Base-by-base conservation (phyloP, 179 eudicot genomes). In the Camellia oleifera region DNA sequence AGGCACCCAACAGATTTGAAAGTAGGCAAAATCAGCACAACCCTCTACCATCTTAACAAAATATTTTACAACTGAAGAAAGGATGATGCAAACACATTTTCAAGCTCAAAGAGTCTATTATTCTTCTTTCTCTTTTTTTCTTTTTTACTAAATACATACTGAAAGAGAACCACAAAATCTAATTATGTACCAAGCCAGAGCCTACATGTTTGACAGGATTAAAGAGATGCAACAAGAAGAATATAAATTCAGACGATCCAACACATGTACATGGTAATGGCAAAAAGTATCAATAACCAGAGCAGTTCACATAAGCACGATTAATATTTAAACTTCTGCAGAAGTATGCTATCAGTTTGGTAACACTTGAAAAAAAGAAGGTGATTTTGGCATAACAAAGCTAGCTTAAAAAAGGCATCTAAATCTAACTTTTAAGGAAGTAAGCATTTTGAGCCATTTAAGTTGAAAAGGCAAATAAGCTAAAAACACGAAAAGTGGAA, bases 1-100 rank as follows among this genome's bases (percentile, higher is more conserved):
- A 32, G 40, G 40, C 40, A 32, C 40, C 40, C 40, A 32, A 52
- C 17, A 52, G 45, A 72, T 72, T 7, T 3, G 4, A 14, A 7
- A 56, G 32, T 2, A 12, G 77, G 11, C 45, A 70, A 18, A n/a
- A 72, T 23, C 4, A 72, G 60, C 76, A 72, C 76, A 72, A 20
- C 54, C 52, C 20, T 20, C 32, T 56, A 15, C 73, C 57, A 73
- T 73, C 44, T 6, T 4, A 54, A 54, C 9, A 54, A 5, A 23
- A 7, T 18, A 5, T 64, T 64, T 20, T 72, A 54, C 42, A 50
- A 48, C 60, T 54, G 40, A 72, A 57, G 63, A 50, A 18, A 52
- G 75, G 58, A 50, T 71, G 40, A 71, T 12, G 26, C 53, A 67
- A 40, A 67, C 13, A 4, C 58, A 71, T 20, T 54, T 14, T 60